Conservation (phyloP, 441 rosid genomes). For the Populus hybrid region DNA sequence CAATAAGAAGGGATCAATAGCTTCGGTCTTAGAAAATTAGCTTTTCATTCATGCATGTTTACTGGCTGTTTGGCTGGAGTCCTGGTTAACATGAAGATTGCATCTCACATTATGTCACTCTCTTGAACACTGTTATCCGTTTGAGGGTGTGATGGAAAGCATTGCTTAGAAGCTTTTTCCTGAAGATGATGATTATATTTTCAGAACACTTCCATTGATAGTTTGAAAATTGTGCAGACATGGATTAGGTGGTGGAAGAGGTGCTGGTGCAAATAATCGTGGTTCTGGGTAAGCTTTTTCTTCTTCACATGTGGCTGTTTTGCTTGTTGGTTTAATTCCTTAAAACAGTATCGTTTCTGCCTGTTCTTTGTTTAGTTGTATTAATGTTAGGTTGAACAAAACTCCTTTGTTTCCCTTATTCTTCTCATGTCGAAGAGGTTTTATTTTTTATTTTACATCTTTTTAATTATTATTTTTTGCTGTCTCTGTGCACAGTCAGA, state of each 20-base stretch:
- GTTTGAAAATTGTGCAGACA: constrained; percentile 45
- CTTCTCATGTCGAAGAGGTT: not conserved
- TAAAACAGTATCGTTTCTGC: too few species aligned
- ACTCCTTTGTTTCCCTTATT: not conserved
- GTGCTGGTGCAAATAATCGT: constrained; percentile 37
- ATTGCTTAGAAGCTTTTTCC: not conserved
- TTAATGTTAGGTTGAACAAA: not conserved
- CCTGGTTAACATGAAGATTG: not conserved
- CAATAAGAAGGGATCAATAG: not conserved
- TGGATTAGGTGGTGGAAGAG: constrained; percentile 50
- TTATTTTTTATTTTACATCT: not conserved
- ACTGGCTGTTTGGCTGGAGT: not conserved
- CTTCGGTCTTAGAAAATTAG: not conserved
- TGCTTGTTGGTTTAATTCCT: not conserved
- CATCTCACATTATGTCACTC: not conserved
- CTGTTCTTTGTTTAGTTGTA: not conserved
- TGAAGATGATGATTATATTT: not conserved
- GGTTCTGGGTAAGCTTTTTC: constrained; percentile 52
- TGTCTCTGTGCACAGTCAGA: constrained; percentile 31
- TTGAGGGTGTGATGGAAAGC: not conserved
- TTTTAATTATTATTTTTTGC: too few species aligned
- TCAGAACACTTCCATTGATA: not conserved
- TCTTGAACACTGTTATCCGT: too few species aligned
- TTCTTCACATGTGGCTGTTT: not conserved
- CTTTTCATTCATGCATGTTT: too few species aligned